Evolutionary conservation across 768 basidiomycete genomes (phyloP).

Genomic region (Amanita phalloides): DNA sequence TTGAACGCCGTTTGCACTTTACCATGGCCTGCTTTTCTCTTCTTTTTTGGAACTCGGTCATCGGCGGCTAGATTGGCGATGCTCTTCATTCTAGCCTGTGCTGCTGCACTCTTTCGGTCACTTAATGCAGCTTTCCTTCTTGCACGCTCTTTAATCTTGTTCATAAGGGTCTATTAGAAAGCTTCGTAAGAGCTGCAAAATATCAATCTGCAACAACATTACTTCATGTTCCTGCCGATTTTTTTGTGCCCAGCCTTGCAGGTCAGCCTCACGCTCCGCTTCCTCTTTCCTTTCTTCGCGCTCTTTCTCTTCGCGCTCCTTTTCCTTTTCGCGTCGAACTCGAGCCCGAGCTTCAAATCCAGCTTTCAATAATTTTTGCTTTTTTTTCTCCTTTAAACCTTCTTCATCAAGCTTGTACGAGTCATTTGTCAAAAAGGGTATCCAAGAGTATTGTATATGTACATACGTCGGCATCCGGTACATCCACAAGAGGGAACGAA

Average conservation of each 20-base stretch:
- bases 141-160: slow-evolving; percentile 75
- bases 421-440: background rate
- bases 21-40: slow-evolving; percentile 78
- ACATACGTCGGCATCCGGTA: slow-evolving; percentile 77
- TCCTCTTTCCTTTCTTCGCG: slow-evolving; percentile 65
- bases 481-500: slow-evolving; percentile 83
- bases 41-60: slow-evolving; percentile 72
- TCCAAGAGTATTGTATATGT: slow-evolving; percentile 9
- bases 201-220: background rate
- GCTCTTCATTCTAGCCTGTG: slow-evolving; percentile 93
- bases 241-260: slow-evolving; percentile 62
- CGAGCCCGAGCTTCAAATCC: slow-evolving; percentile 87
- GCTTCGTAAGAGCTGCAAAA: slow-evolving; percentile 1
- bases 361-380: slow-evolving; percentile 87
- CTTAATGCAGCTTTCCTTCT: slow-evolving; percentile 71
- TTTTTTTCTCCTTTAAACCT: slow-evolving; percentile 86
- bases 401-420: slow-evolving; percentile 71
- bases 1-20: slow-evolving; percentile 11
- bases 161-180: slow-evolving; percentile 54
- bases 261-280: slow-evolving; percentile 64
- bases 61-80: slow-evolving; percentile 90
- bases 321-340: slow-evolving; percentile 78
- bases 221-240: slow-evolving; percentile 79
- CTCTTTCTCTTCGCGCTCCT: slow-evolving; percentile 66
- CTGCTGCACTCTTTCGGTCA: slow-evolving; percentile 90